phyloP scores from a whole-genome alignment of 2,329 filamentous ascomycete species.

The Cordyceps fumosorosea region DNA sequence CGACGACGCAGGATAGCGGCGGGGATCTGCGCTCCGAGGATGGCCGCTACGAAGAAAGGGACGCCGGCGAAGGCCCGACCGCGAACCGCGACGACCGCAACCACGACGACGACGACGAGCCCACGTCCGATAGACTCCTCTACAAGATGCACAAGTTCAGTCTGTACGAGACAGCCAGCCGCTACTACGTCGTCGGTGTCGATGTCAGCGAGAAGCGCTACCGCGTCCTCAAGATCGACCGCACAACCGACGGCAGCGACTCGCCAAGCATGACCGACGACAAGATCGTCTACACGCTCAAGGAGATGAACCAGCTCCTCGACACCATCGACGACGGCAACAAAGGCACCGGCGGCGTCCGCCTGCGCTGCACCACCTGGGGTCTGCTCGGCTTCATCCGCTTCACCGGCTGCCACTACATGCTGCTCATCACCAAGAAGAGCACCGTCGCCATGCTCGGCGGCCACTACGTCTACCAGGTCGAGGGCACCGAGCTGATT shows the following conservation, averaged over 20 bases:
- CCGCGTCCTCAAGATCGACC: constrained; percentile 89
- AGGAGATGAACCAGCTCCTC: constrained; percentile 87
- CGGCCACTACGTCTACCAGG: constrained; percentile 91
- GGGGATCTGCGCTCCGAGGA: constrained; percentile 4
- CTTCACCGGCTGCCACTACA: constrained; percentile 94
- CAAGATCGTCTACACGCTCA: constrained; percentile 86
- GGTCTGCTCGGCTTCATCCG: constrained; percentile 90
- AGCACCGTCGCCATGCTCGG: constrained; percentile 94
- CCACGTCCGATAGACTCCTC: constrained; percentile 31
- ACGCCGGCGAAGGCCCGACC: not conserved
- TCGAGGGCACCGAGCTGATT: constrained; percentile 88
- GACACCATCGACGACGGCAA: constrained; percentile 95
- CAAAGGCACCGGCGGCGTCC: constrained; percentile 81
- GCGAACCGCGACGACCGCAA: constrained; percentile 26
- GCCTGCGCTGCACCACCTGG: constrained; percentile 85
- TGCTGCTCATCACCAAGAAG: constrained; percentile 93
- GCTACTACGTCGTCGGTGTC: constrained; percentile 90
- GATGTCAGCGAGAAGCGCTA: constrained; percentile 86
- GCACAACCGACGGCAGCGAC: constrained; percentile 69
- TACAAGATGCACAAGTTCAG: constrained; percentile 91
- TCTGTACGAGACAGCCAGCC: constrained; percentile 89
- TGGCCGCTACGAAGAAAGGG: not conserved
- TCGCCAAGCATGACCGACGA: constrained; percentile 86
- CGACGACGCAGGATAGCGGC: not conserved
- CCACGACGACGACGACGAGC: constrained; percentile 29